Conservation (phyloP, 306 rosid genomes). For the Trifolium dubium region DNA sequence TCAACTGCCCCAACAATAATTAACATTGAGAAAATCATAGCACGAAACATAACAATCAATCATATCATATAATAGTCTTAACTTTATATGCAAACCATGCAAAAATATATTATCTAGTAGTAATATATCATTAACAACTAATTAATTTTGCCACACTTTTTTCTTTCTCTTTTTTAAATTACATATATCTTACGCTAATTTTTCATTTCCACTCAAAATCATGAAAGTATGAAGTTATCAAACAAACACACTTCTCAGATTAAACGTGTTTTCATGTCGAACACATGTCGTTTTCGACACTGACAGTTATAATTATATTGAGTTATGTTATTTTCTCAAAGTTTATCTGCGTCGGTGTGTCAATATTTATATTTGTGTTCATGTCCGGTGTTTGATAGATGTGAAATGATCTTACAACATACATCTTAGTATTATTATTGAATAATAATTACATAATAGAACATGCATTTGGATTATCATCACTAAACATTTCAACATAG, state of each 20-base stretch:
- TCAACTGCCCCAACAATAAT: constrained; percentile 20
- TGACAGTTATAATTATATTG: no score
- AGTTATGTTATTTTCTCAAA: no score
- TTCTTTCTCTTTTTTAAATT: not conserved
- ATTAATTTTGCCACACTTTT: no score
- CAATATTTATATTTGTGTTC: no score
- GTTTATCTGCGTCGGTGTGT: no score
- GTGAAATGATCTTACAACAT: not conserved
- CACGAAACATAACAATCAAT: not conserved
- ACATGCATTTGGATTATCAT: constrained; percentile 91
- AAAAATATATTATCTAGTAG: not conserved
- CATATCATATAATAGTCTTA: not conserved
- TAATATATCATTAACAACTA: no score
- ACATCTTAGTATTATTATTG: not conserved
- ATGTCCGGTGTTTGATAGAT: no score
- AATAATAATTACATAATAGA: constrained; percentile 61
- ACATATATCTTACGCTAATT: not conserved
- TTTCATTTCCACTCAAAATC: not conserved
- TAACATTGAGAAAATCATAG: constrained; percentile 7
- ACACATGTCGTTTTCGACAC: no score
- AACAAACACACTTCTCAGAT: no score
- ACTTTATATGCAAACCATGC: constrained; percentile 8
- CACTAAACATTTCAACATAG: constrained; percentile 70
- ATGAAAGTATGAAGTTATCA: no score
- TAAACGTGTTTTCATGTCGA: no score